These are phyloP conservation scores for Austroboletus eburneus DNA, from an alignment of 768 basidiomycete genomes.

Conservation along the genomic window DNA sequence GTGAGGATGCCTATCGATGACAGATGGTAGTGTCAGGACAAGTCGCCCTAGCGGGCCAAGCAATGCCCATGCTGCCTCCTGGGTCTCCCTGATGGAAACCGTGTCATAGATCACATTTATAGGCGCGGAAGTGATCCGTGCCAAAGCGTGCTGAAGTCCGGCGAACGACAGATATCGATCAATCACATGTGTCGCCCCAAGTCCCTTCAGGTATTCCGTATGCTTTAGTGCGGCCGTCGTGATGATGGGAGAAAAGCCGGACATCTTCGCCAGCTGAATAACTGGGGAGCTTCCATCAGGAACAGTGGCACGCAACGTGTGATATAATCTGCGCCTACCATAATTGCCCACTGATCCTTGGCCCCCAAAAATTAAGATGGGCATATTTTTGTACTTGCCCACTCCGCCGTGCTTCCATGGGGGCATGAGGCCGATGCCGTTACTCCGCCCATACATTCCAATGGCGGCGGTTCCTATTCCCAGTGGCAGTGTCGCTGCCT, in stretches of 20 bases:
- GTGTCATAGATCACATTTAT: slow-evolving; percentile 37
- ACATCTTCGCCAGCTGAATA: slow-evolving; percentile 38
- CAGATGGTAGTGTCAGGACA: slow-evolving; percentile 31
- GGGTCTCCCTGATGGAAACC: slow-evolving; percentile 37
- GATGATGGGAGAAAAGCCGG: slow-evolving; percentile 36
- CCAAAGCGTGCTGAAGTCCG: slow-evolving; percentile 31
- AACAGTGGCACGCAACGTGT: slow-evolving; percentile 2
- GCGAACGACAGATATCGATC: slow-evolving; percentile 26
- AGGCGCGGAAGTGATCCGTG: slow-evolving; percentile 36
- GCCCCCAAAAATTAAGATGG: slow-evolving; percentile 48
- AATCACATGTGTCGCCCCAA: slow-evolving; percentile 34
- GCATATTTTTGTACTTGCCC: slow-evolving; percentile 40
- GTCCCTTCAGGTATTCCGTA: slow-evolving; percentile 31
- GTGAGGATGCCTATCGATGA: slow-evolving; percentile 24
- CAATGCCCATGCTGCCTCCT: slow-evolving; percentile 33
- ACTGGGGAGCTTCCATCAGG: slow-evolving; percentile 24
- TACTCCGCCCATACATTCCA: slow-evolving; percentile 42
- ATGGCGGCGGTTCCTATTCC: slow-evolving; percentile 46
- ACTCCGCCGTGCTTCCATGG: slow-evolving; percentile 35
- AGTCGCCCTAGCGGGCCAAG: slow-evolving; percentile 38
- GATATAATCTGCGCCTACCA: slow-evolving; percentile 30
- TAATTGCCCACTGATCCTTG: slow-evolving; percentile 48
- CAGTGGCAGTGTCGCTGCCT: slow-evolving; percentile 46
- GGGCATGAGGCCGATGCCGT: slow-evolving; percentile 39
- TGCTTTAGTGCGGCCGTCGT: slow-evolving; percentile 35